Evolutionary conservation across 169 alveolate genomes (phyloP).

Genomic region (Miamiensis avidus): DNA sequence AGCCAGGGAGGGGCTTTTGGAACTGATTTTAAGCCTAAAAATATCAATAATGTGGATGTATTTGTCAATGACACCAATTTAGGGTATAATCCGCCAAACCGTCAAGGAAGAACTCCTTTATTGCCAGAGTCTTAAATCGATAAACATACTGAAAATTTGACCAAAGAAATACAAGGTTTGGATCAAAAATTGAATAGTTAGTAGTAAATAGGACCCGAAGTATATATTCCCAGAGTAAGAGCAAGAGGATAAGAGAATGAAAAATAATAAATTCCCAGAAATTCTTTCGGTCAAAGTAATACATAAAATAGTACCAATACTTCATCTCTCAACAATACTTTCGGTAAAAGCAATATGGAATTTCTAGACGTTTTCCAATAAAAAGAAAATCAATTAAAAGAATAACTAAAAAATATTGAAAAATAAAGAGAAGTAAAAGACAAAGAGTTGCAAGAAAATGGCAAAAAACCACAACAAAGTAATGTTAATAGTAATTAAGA

Average conservation of each 20-base stretch:
- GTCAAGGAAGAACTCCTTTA: not conserved
- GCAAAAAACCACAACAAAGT: not conserved
- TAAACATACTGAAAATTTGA: not conserved
- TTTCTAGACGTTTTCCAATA: not conserved
- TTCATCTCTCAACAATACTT: not conserved
- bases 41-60: no score
- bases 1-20: no score
- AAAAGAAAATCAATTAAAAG: not conserved
- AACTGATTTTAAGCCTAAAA: no score
- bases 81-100: no score
- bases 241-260: no score
- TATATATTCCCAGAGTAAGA: no score
- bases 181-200: no score
- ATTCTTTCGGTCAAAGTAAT: no score
- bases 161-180: not conserved
- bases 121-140: not conserved
- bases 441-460: not conserved
- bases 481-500: not conserved
- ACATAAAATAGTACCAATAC: not conserved
- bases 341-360: not conserved
- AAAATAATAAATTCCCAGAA: no score
- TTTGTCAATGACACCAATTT: no score
- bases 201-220: no score
- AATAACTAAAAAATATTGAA: not conserved
- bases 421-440: not conserved